Evolutionary conservation across 148 eudicot species (phyloP).

Genomic region (Chenopodium suecicum): DNA sequence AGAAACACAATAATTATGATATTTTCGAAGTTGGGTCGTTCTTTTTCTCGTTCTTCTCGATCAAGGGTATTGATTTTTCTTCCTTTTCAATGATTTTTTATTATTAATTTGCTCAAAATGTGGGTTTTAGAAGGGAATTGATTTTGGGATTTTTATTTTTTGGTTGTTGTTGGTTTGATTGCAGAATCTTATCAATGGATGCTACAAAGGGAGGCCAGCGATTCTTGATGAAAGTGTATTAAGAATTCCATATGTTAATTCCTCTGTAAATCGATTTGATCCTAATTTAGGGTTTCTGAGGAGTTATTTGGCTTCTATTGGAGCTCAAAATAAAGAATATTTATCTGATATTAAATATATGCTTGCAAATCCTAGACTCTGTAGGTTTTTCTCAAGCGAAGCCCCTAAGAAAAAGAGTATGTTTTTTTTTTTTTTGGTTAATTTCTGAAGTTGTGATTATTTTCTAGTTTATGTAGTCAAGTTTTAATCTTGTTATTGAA

Average conservation of each 20-base stretch:
- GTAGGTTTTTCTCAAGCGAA: slow-evolving; percentile 65
- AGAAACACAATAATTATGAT: slow-evolving; percentile 31
- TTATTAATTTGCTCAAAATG: background rate
- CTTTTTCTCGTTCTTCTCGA: slow-evolving; percentile 50
- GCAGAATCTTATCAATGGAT: slow-evolving; percentile 61
- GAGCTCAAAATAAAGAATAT: slow-evolving; percentile 36
- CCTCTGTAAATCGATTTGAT: slow-evolving; percentile 30
- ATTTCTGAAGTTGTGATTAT: background rate
- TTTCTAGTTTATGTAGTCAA: background rate
- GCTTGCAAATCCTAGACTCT: slow-evolving; percentile 50
- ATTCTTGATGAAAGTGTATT: slow-evolving; percentile 28
- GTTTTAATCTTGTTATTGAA: background rate
- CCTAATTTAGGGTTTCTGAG: slow-evolving; percentile 60
- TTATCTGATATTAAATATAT: slow-evolving; percentile 45
- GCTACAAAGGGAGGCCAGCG: slow-evolving; percentile 35
- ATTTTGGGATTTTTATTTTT: slow-evolving; percentile 8
- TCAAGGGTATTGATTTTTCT: slow-evolving; percentile 32
- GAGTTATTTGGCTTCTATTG: slow-evolving; percentile 56
- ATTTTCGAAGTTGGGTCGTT: slow-evolving; percentile 49
- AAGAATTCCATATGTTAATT: slow-evolving; percentile 23
- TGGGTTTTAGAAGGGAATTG: background rate
- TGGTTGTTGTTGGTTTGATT: slow-evolving; percentile 14
- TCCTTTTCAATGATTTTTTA: background rate
- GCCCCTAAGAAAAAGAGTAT: slow-evolving; percentile 80
- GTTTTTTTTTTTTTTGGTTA: slow-evolving; percentile 16